Evolutionary conservation across 805 yeast species (phyloP).

Genomic region (Priceomyces melissophilus): DNA sequence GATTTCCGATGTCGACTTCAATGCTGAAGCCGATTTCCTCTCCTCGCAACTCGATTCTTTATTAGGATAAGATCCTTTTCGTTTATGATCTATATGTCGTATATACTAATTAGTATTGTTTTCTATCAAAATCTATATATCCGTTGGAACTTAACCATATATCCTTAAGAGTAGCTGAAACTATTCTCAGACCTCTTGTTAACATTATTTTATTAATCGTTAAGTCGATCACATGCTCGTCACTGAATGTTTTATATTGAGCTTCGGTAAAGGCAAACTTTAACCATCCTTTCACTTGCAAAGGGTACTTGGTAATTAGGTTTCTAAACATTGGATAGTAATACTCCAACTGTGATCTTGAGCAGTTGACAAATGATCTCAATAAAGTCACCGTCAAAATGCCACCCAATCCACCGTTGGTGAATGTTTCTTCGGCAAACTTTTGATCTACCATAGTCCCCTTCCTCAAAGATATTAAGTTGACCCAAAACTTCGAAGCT

Average conservation of each 20-base stretch:
- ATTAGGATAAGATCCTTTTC: constrained; percentile 6
- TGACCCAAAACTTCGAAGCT: constrained; percentile 53
- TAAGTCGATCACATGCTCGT: constrained; percentile 29
- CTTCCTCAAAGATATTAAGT: constrained; percentile 42
- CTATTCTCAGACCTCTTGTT: constrained; percentile 64
- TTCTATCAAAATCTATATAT: constrained; percentile 36
- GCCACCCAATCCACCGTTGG: constrained; percentile 20
- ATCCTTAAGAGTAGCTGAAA: constrained; percentile 53
- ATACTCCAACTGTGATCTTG: constrained; percentile 60
- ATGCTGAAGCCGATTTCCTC: constrained; percentile 58
- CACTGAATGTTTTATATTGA: constrained; percentile 11
- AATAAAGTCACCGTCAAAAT: constrained; percentile 24
- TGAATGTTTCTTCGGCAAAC: constrained; percentile 18
- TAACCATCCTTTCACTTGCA: constrained; percentile 49
- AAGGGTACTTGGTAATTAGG: constrained; percentile 45
- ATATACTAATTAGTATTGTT: constrained; percentile 3
- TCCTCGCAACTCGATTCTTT: constrained; percentile 41
- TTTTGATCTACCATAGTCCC: constrained; percentile 44
- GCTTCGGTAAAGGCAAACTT: constrained; percentile 6
- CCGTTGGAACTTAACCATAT: constrained; percentile 68
- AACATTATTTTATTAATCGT: constrained; percentile 54
- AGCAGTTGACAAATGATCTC: constrained; percentile 34
- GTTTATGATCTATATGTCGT: neutral
- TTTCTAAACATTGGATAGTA: constrained; percentile 52
- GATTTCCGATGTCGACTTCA: constrained; percentile 50